phyloP scores from a whole-genome alignment of 306 rosid genomes.

The Fragaria iinumae region DNA sequence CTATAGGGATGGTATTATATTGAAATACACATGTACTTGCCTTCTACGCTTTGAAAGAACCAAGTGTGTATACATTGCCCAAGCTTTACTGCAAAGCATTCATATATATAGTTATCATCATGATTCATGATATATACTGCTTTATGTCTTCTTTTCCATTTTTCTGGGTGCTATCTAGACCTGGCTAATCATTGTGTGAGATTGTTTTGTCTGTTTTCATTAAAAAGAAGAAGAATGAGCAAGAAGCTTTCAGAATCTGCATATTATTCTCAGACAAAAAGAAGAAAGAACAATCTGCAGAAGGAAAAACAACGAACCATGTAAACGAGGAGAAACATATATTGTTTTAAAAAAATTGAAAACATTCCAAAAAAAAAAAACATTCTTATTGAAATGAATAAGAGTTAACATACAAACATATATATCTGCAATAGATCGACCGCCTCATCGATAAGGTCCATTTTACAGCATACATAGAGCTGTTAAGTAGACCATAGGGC shows the following conservation, averaged over 20 bases:
- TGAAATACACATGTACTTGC: slow-evolving; percentile 41
- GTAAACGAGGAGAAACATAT: neutral
- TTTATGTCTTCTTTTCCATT: neutral
- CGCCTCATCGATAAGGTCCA: slow-evolving; percentile 27
- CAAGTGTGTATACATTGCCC: slow-evolving; percentile 28
- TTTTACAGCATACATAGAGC: slow-evolving; percentile 44
- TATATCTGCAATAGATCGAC: slow-evolving; percentile 30
- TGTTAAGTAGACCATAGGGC: slow-evolving; percentile 29
- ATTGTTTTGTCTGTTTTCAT: neutral
- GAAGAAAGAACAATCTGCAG: neutral
- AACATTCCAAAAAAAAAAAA: neutral
- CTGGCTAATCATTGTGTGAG: neutral
- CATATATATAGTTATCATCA: slow-evolving; percentile 4
- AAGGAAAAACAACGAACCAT: too few relatives aligned
- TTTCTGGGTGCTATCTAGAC: neutral
- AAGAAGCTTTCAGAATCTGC: neutral
- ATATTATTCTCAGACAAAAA: neutral
- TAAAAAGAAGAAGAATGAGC: neutral
- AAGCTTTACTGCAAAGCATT: slow-evolving; percentile 64
- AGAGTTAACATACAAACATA: slow-evolving; percentile 29
- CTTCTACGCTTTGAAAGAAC: slow-evolving; percentile 44
- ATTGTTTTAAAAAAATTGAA: neutral
- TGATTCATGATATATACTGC: neutral
- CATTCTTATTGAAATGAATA: slow-evolving; percentile 3
- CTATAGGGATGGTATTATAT: slow-evolving; percentile 2